phyloP scores from a whole-genome alignment of 176 grass and related monocot genomes.

The Canna indica region DNA sequence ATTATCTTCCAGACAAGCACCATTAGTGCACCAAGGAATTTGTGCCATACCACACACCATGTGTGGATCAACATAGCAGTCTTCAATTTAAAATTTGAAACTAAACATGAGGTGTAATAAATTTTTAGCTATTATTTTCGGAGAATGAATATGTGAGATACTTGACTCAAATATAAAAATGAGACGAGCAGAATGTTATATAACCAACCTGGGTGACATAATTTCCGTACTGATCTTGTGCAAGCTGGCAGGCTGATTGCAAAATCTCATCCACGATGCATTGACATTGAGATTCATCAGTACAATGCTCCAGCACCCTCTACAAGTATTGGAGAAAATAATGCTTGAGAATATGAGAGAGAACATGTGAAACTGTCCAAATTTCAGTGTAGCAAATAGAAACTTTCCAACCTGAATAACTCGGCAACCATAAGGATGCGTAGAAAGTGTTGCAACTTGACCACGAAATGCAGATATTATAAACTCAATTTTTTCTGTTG shows the following conservation, averaged over 20 bases:
- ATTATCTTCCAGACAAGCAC: background rate
- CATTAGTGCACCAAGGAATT: background rate
- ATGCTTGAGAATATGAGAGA: background rate
- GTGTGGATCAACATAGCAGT: background rate
- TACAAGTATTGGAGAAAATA: slow-evolving; percentile 12
- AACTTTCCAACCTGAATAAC: slow-evolving; percentile 68
- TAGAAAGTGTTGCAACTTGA: slow-evolving; percentile 79
- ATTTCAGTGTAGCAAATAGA: background rate
- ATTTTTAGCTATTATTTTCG: background rate
- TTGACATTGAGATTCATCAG: slow-evolving; percentile 62
- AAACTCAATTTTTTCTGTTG: slow-evolving; percentile 71
- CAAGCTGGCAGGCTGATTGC: slow-evolving; percentile 71
- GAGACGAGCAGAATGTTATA: slow-evolving; percentile 2
- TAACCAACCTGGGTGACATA: slow-evolving; percentile 86
- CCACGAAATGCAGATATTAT: slow-evolving; percentile 77
- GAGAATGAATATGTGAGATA: background rate
- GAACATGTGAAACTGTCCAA: background rate
- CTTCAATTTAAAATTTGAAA: background rate
- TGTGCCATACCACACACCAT: background rate
- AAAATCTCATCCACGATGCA: slow-evolving; percentile 98
- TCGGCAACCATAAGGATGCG: slow-evolving; percentile 93
- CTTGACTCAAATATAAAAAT: background rate
- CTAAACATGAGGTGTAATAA: background rate
- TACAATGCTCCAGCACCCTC: slow-evolving; percentile 94
- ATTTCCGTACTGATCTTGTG: slow-evolving; percentile 98